These are phyloP conservation scores for Gamarada debralockiae DNA, from an alignment of 495 filamentous ascomycete genomes.

Conservation along the genomic window DNA sequence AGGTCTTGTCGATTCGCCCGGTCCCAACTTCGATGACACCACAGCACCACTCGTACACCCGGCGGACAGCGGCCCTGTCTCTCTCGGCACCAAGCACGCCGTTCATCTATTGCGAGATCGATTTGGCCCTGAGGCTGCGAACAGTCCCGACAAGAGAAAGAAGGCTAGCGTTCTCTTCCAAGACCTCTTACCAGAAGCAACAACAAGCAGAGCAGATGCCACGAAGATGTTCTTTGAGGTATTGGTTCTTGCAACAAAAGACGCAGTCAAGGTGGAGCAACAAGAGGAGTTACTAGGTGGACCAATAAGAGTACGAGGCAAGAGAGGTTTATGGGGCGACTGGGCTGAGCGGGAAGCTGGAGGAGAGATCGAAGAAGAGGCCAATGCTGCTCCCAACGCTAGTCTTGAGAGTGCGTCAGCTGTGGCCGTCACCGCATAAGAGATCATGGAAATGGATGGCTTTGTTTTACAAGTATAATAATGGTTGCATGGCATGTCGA, in stretches of 20 bases:
- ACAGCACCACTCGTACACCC: conserved; percentile 68
- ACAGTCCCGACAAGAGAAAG: conserved; percentile 60
- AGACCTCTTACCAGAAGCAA: conserved; percentile 77
- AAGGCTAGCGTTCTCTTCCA: conserved; percentile 83
- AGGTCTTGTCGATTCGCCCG: conserved; percentile 26
- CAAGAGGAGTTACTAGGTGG: conserved; percentile 66
- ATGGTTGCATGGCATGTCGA: no score
- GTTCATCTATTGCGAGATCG: conserved; percentile 90
- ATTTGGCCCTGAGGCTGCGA: conserved; percentile 64
- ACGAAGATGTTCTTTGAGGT: conserved; percentile 99
- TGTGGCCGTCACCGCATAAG: conserved; percentile 9
- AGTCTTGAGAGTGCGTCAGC: conserved; percentile 10
- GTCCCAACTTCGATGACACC: conserved; percentile 68
- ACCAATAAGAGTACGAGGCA: conserved; percentile 74
- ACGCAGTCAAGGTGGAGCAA: conserved; percentile 97
- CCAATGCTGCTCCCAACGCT: conserved; percentile 6
- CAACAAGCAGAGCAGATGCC: conserved; percentile 78
- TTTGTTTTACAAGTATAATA: no score
- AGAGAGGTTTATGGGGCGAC: conserved; percentile 88
- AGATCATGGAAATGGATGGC: no score
- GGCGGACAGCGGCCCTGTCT: conserved; percentile 76
- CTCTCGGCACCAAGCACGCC: conserved; percentile 86
- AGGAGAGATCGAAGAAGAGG: conserved; percentile 37
- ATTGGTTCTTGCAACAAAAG: conserved; percentile 92
- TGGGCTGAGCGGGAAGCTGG: conserved; percentile 88